A percentile compares a stretch with the other conserved stretches of the same genome.
Conservation (phyloP, 2,329 filamentous ascomycete genomes). For the Trichoderma hamatum region DNA sequence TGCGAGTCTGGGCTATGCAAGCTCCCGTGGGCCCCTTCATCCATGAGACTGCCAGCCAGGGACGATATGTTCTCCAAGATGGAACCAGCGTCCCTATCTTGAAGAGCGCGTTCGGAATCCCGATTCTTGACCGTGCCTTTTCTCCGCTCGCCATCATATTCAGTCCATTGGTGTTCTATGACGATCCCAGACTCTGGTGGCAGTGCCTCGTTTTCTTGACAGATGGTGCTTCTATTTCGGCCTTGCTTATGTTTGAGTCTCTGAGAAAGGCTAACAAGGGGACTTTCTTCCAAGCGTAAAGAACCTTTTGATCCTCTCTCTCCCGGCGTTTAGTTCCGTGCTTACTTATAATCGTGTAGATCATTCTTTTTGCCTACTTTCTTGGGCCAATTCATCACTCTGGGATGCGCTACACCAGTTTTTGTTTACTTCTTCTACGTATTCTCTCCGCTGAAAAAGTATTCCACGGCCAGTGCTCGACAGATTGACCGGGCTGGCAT, state of each 20-base stretch:
- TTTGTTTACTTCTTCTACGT: slow-evolving; percentile 35
- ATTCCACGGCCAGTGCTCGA: slow-evolving; percentile 24
- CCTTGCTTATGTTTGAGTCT: slow-evolving; percentile 35
- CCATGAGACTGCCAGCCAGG: background rate
- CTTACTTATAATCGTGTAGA: slow-evolving; percentile 27
- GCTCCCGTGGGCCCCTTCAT: background rate
- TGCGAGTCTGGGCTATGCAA: slow-evolving; percentile 10
- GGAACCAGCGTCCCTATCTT: slow-evolving; percentile 27
- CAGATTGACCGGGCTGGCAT: slow-evolving; percentile 26
- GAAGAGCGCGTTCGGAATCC: slow-evolving; percentile 32
- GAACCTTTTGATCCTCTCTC: background rate
- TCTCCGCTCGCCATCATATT: slow-evolving; percentile 31
- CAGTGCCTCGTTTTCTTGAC: slow-evolving; percentile 36
- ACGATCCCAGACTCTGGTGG: slow-evolving; percentile 33
- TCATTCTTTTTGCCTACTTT: slow-evolving; percentile 30
- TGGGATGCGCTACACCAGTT: slow-evolving; percentile 32
- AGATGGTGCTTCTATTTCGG: slow-evolving; percentile 35
- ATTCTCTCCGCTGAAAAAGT: slow-evolving; percentile 29
- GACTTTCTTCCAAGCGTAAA: slow-evolving; percentile 34
- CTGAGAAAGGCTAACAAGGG: slow-evolving; percentile 29
- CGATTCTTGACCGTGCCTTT: slow-evolving; percentile 32
- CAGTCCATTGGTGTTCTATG: slow-evolving; percentile 34
- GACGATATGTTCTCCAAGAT: slow-evolving; percentile 4
- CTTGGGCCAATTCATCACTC: slow-evolving; percentile 31
- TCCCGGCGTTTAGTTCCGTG: background rate